Conservation (phyloP, 805 yeast species). For the Candida tammaniensis region DNA sequence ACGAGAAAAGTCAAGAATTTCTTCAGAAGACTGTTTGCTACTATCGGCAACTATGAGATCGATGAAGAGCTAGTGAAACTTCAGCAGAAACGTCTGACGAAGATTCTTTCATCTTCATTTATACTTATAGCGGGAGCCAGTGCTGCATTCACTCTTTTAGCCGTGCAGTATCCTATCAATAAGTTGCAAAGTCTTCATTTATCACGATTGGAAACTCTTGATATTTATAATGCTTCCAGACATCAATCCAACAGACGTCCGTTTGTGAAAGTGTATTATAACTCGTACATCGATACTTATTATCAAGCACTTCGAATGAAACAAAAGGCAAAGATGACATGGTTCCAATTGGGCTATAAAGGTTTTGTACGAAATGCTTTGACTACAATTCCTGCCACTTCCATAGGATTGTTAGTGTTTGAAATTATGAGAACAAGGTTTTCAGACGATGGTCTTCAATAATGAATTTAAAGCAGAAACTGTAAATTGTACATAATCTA, state of each 20-base stretch:
- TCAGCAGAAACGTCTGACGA: constrained; percentile 39
- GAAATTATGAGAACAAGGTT: constrained; percentile 67
- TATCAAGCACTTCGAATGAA: constrained; percentile 55
- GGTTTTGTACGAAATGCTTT: constrained; percentile 75
- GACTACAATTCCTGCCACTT: constrained; percentile 82
- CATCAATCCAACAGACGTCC: constrained; percentile 23
- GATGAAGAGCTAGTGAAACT: constrained; percentile 23
- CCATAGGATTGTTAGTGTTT: constrained; percentile 78
- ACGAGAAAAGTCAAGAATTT: constrained; percentile 39
- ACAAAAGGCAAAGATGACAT: constrained; percentile 50
- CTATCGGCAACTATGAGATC: constrained; percentile 15
- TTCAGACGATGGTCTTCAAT: constrained; percentile 24
- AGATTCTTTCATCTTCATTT: constrained; percentile 62
- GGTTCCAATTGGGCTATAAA: constrained; percentile 69
- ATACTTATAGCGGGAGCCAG: constrained; percentile 82
- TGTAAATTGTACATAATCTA: too few relatives aligned
- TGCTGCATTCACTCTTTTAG: constrained; percentile 74
- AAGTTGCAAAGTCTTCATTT: constrained; percentile 79
- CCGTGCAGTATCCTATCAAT: constrained; percentile 79
- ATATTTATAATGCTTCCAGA: constrained; percentile 47
- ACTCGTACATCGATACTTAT: constrained; percentile 75
- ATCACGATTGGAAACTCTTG: constrained; percentile 76
- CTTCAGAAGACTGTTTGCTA: constrained; percentile 13
- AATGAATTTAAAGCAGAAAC: too few relatives aligned
- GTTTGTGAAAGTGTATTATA: constrained; percentile 55